phyloP scores from a whole-genome alignment of 1,284 basidiomycete species.

The Puccinia brachypodii region DNA sequence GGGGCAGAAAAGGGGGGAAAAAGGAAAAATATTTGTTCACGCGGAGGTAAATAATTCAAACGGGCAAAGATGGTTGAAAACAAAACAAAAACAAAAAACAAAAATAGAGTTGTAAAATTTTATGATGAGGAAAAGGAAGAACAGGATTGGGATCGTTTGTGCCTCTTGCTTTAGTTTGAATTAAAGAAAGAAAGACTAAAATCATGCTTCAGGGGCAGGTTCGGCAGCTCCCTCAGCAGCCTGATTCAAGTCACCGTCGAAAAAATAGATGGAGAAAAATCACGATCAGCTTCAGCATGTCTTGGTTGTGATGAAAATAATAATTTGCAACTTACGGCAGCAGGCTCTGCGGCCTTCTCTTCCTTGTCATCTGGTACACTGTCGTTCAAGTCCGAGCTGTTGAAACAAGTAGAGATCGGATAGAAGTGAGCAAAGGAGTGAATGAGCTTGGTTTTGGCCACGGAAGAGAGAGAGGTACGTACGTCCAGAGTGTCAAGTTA shows the following conservation, averaged over 20 bases:
- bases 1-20: background rate
- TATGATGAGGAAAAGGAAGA: too few species aligned
- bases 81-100: too few species aligned
- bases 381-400: slow-evolving; percentile 48
- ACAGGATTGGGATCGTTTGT: background rate
- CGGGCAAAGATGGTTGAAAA: slow-evolving; percentile 15
- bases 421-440: background rate
- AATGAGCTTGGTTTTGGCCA: too few species aligned
- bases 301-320: background rate
- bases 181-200: background rate
- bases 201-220: slow-evolving; percentile 30
- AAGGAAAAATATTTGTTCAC: slow-evolving; percentile 9
- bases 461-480: background rate
- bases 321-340: slow-evolving; percentile 9
- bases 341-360: slow-evolving; percentile 47
- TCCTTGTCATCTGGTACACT: slow-evolving; percentile 47
- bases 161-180: slow-evolving; percentile 11
- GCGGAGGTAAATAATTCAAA: slow-evolving; percentile 26
- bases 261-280: background rate
- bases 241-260: background rate
- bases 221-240: slow-evolving; percentile 27
- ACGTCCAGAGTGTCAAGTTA: slow-evolving; percentile 60
- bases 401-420: background rate
- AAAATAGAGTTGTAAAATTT: slow-evolving; percentile 22
- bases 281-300: background rate